Evolutionary conservation across 371 early-diverging fungal genomes (phyloP), one percentile per base, ranked within the genome.

Genomic region (Lichtheimia ramosa): DNA sequence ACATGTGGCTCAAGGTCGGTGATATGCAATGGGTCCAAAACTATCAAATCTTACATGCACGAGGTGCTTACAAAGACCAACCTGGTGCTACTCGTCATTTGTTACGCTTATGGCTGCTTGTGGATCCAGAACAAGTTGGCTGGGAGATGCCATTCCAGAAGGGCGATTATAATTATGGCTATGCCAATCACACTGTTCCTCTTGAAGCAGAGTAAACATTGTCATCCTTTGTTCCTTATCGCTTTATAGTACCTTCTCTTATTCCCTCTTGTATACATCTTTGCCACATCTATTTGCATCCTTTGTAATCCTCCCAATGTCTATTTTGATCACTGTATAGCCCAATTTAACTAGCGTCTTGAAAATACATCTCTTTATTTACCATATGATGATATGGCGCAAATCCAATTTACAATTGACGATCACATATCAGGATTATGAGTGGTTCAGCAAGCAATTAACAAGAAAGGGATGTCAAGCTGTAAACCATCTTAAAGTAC

Each of bases 21-120:
- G 79, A 78, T 54, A 75, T 78, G 10, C 79, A 78, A 41, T 67
- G 70, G 23, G 75, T 79, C 0, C 70, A 75, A 20, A 79, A 79
- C 39, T 69, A 79, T 55, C 70, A 73, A n/a, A 69, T 75, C 14
- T 51, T 79, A 40, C 79, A 79, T 58, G 79, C 75, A 15, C 73
- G 79, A 27, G 70, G 66, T 5, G 75, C 73, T 13, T 79, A 75
- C 56, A 56, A 51, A 0, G 75, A 75, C 53, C 54, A 34, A 18
- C 71, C 68, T 7, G 75, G 61, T 2, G 20, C 63, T 16, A 64
- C 74, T 5, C 69, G 79, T 15, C 75, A 79, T 48, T 56, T 75
- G 6, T 49, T 79, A 6, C 73, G 79, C 39, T 62, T 79, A 10
- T 79, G 75, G 79, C 53, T 79, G 2, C 51, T 68, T 39, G 74